Conservation (phyloP, 2,329 filamentous ascomycete genomes). For the Volutella citrinella region DNA sequence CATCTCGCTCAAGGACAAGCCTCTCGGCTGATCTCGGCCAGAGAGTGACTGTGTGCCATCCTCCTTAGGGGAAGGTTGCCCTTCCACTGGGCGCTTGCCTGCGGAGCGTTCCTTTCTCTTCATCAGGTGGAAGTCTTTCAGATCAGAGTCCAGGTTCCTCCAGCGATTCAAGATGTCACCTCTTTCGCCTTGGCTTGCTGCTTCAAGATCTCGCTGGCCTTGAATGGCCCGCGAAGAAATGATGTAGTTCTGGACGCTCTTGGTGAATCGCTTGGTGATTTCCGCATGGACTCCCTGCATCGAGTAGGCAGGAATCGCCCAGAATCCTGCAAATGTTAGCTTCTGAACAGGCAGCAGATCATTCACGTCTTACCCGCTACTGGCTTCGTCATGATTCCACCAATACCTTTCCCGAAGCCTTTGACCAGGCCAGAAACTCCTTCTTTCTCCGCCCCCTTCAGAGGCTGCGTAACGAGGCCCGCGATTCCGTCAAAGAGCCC, state of each 20-base stretch:
- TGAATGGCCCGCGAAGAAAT: constrained; percentile 73
- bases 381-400: constrained; percentile 79
- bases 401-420: constrained; percentile 78
- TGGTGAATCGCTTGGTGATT: constrained; percentile 66
- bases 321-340: constrained; percentile 45
- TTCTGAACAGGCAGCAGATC: neutral
- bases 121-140: constrained; percentile 57
- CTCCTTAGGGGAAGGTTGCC: constrained; percentile 30
- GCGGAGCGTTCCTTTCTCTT: constrained; percentile 45
- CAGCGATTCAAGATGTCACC: constrained; percentile 64
- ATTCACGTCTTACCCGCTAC: constrained; percentile 57
- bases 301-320: constrained; percentile 74
- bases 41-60: no score
- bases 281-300: constrained; percentile 82
- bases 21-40: constrained; percentile 48
- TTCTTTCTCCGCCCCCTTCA: constrained; percentile 53
- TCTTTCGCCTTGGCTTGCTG: constrained; percentile 55
- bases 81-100: no score
- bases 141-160: constrained; percentile 57
- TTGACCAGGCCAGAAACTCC: constrained; percentile 64
- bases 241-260: constrained; percentile 75
- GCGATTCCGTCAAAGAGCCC: constrained; percentile 81
- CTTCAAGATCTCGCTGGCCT: constrained; percentile 63
- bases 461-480: constrained; percentile 75
- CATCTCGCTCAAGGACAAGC: constrained; percentile 48